These are phyloP conservation scores for Apiospora koreana DNA, from an alignment of 2,329 filamentous ascomycete genomes.

Conservation along the genomic window DNA sequence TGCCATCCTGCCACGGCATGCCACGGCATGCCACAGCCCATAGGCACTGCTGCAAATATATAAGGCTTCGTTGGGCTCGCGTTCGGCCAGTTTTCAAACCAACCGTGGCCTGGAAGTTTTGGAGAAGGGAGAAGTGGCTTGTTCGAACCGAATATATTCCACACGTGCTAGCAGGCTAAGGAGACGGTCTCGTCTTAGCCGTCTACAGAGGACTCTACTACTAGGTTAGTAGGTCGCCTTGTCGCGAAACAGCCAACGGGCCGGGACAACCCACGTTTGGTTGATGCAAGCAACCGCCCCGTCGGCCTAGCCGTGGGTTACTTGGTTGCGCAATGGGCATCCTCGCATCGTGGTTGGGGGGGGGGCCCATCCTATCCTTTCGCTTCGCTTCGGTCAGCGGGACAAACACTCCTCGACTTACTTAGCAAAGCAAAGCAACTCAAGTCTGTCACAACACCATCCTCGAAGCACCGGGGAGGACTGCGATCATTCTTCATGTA, in stretches of 20 bases:
- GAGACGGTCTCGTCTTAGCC: neutral
- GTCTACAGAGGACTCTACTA: no score
- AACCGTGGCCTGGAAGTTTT: neutral
- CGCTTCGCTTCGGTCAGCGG: neutral
- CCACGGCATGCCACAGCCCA: no score
- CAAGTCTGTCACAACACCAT: neutral
- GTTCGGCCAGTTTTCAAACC: neutral
- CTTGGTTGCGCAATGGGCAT: slow-evolving; percentile 2
- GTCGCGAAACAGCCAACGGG: slow-evolving; percentile 1
- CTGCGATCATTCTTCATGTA: neutral
- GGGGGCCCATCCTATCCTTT: neutral
- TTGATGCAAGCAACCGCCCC: slow-evolving; percentile 7
- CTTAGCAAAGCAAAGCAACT: no score
- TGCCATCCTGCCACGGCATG: no score
- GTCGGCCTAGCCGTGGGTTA: neutral
- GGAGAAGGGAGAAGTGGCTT: neutral
- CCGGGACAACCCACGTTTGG: neutral
- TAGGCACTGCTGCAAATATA: neutral
- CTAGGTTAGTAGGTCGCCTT: neutral
- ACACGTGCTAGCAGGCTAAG: neutral
- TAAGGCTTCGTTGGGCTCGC: neutral
- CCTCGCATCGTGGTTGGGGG: neutral
- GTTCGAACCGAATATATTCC: neutral
- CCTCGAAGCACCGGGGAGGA: neutral
- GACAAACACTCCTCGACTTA: neutral